phyloP scores from a whole-genome alignment of 2,329 filamentous ascomycete species.

The Nannizziopsis arthrosporioides region DNA sequence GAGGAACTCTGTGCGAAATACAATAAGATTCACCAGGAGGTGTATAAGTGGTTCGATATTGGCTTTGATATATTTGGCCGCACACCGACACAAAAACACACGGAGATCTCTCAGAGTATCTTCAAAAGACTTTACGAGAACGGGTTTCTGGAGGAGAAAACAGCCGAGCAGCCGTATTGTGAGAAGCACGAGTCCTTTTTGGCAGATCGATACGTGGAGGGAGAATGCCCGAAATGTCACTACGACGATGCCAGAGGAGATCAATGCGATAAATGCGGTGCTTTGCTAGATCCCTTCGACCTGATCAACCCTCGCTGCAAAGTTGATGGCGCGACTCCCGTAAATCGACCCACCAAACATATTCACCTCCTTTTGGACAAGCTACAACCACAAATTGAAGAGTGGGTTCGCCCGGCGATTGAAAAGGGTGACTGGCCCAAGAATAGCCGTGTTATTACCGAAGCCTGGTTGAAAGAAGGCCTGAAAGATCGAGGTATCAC shows the following conservation, averaged over 20 bases:
- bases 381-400: slow-evolving; percentile 62
- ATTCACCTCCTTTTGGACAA: slow-evolving; percentile 80
- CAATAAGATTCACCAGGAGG: slow-evolving; percentile 74
- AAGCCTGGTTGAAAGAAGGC: slow-evolving; percentile 52
- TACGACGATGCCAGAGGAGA: slow-evolving; percentile 61
- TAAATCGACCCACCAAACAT: slow-evolving; percentile 74
- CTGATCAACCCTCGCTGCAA: slow-evolving; percentile 83
- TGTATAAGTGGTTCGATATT: slow-evolving; percentile 95
- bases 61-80: slow-evolving; percentile 90
- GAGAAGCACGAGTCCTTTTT: slow-evolving; percentile 52
- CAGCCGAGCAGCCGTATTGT: slow-evolving; percentile 82
- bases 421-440: slow-evolving; percentile 49
- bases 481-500: slow-evolving; percentile 71
- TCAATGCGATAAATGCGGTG: slow-evolving; percentile 64
- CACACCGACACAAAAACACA: slow-evolving; percentile 80
- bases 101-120: slow-evolving; percentile 82
- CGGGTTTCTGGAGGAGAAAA: slow-evolving; percentile 74
- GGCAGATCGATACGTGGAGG: slow-evolving; percentile 37
- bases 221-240: slow-evolving; percentile 40
- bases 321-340: slow-evolving; percentile 70
- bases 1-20: slow-evolving; percentile 84
- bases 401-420: slow-evolving; percentile 65
- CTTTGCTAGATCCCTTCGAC: slow-evolving; percentile 59
- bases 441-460: slow-evolving; percentile 36
- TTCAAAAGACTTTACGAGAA: slow-evolving; percentile 82